A percentile compares a stretch with the other conserved stretches of the same genome.
Conservation (phyloP, 331 rosid species). For the Pyracantha coccinea region DNA sequence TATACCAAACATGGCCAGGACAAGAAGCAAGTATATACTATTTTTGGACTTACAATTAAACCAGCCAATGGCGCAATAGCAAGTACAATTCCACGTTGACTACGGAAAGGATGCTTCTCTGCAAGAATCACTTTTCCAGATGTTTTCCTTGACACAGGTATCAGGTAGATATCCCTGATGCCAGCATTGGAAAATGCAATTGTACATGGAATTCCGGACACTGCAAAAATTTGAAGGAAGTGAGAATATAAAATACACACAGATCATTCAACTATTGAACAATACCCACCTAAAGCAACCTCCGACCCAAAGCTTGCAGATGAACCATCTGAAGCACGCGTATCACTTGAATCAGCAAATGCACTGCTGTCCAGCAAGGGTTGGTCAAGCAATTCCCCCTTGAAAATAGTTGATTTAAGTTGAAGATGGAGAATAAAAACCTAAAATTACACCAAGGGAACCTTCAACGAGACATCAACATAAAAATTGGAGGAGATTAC, state of each 20-base stretch:
- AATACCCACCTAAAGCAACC: constrained; percentile 57
- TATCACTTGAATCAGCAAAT: constrained; percentile 31
- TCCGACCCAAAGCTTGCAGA: constrained; percentile 78
- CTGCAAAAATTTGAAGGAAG: constrained; percentile 28
- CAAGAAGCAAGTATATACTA: background rate
- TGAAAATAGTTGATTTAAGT: constrained; percentile 43
- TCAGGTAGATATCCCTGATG: constrained; percentile 55
- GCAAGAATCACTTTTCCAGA: constrained; percentile 61
- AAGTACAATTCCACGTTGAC: constrained; percentile 74
- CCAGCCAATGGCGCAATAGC: constrained; percentile 85
- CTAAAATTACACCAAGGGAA: constrained; percentile 30
- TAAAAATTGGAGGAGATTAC: background rate
- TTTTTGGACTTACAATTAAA: constrained; percentile 43
- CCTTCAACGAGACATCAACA: constrained; percentile 4
- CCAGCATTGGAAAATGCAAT: constrained; percentile 80
- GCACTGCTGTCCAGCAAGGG: constrained; percentile 28
- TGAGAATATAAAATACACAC: background rate
- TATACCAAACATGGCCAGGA: background rate
- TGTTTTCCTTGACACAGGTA: constrained; percentile 44
- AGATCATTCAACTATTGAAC: constrained; percentile 8
- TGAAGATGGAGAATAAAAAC: constrained; percentile 63
- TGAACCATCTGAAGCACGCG: constrained; percentile 38
- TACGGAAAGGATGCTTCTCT: constrained; percentile 81
- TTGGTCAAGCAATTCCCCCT: constrained; percentile 40
- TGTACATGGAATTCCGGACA: constrained; percentile 55